Base-by-base conservation (phyloP, 1,284 basidiomycete genomes). In the Prillingera fragicola region DNA sequence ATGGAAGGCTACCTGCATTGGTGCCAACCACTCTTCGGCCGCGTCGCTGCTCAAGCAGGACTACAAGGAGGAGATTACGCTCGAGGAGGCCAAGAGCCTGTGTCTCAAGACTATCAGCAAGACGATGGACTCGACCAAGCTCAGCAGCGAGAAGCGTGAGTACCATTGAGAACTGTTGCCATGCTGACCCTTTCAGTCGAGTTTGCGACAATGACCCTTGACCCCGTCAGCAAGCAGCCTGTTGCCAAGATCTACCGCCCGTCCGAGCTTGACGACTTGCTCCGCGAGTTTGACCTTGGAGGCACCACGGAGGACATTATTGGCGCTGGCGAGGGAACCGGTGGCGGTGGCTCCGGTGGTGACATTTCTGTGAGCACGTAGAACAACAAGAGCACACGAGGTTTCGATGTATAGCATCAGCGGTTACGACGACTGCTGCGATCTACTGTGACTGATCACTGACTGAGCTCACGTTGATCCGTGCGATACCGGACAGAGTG, bases 1-100 rank as follows among this genome's bases (percentile, higher is more conserved):
- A 12, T 98, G 94, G 95, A 97, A 97, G 72, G 94, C 94, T 35
- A 96, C 92, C 5, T 96, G 90, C 69, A 90, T 97, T 58, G 94
- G 94, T 24, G 87, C 88, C 31, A 97, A 97, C 75, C 96, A 88
- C 69, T 88, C 91, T 27, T 62, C 60, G 13, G 67, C 67, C n/a
- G 53, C 67, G 3, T 61, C 58, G 31, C 74, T 98, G 60, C 74
- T 99, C 56, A 94, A 97, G 76, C 94, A 99, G 73, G 95, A 99
- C 69, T 97, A 97, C 76, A 95, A 96, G 72, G 94, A 97, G 57
- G 89, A 91, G 50, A 84, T 97, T 48, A 75, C 78, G 14, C 78
- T 95, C 31, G 86, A 91, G 62, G 89, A 91, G 43, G 92, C 91
- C n/a, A 85, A 94, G 62, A 83, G 80, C 21, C 77, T 99, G 29